Evolutionary conservation across 2,329 filamentous ascomycete species (phyloP).

Genomic region (Colletotrichum abscissum): DNA sequence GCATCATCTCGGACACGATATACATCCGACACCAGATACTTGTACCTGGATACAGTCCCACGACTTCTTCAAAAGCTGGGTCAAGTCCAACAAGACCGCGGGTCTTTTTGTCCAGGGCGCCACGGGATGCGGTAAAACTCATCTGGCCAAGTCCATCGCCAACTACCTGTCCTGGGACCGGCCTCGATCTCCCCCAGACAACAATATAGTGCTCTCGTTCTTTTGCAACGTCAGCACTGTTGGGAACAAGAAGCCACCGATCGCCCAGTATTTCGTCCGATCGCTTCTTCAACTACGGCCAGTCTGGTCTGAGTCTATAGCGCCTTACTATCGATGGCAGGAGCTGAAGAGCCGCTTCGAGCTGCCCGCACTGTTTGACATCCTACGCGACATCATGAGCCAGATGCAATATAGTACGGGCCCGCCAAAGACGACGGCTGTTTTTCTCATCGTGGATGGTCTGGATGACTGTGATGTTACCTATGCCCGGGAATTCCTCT

Average conservation of each 20-base stretch:
- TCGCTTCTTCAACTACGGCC: conserved; percentile 31
- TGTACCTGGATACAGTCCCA: conserved; percentile 38
- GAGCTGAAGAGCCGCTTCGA: conserved; percentile 6
- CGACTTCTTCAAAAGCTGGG: conserved; percentile 34
- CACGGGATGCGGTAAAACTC: conserved; percentile 39
- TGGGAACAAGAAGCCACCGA: conserved; percentile 29
- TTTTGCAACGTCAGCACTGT: conserved; percentile 36
- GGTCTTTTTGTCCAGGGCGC: conserved; percentile 34
- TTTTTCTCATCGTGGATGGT: conserved; percentile 40
- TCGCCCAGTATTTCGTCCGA: conserved; percentile 39
- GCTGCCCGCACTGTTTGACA: conserved; percentile 33
- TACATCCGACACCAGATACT: conserved; percentile 30
- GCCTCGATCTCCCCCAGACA: neutral
- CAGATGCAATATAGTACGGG: neutral
- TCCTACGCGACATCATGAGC: conserved; percentile 35
- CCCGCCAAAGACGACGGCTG: conserved; percentile 7
- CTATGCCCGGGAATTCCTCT: conserved; percentile 24
- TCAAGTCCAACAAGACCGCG: conserved; percentile 21
- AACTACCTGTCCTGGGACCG: conserved; percentile 32
- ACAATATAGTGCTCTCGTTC: conserved; percentile 35
- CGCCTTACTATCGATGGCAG: conserved; percentile 20
- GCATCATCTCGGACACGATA: conserved; percentile 11
- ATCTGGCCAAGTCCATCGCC: conserved; percentile 37
- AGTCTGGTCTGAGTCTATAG: conserved; percentile 35
- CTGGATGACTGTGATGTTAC: conserved; percentile 35